These are phyloP conservation scores for Sarocladium brachiariae DNA, from an alignment of 2,329 filamentous ascomycete species.

Conservation along the genomic window DNA sequence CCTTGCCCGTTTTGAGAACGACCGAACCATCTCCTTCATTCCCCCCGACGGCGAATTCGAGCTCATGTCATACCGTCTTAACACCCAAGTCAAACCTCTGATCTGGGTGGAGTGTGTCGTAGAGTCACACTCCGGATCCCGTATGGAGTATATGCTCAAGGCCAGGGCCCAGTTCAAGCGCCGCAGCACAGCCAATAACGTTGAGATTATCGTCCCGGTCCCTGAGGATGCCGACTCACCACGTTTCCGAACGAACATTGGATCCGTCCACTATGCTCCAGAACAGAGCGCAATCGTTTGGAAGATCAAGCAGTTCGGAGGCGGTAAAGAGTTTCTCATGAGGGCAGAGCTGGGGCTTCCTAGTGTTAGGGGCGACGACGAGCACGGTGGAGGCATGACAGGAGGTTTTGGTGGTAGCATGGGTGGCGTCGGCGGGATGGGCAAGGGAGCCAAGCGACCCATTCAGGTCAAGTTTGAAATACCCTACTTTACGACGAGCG, in stretches of 20 bases:
- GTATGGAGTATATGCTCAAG: slow-evolving; percentile 99
- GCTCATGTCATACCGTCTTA: slow-evolving; percentile 97
- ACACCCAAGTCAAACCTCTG: slow-evolving; percentile 95
- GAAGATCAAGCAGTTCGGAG: slow-evolving; percentile 99
- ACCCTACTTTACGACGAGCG: slow-evolving; percentile 99
- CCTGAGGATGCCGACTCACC: slow-evolving; percentile 96
- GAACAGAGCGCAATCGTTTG: slow-evolving; percentile 97
- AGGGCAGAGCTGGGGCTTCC: slow-evolving; percentile 90
- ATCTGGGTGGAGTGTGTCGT: slow-evolving; percentile 99
- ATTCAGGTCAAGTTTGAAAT: slow-evolving; percentile 99
- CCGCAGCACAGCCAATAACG: slow-evolving; percentile 94
- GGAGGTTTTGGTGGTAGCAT: slow-evolving; percentile 95
- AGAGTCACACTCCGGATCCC: slow-evolving; percentile 87
- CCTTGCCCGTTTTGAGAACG: slow-evolving; percentile 93
- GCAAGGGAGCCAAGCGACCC: slow-evolving; percentile 84
- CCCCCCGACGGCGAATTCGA: slow-evolving; percentile 98
- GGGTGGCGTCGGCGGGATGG: slow-evolving; percentile 72
- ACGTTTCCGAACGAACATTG: slow-evolving; percentile 94
- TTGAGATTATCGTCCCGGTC: slow-evolving; percentile 94
- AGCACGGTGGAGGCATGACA: slow-evolving; percentile 94
- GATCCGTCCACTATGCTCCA: slow-evolving; percentile 92
- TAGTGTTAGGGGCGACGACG: slow-evolving; percentile 89
- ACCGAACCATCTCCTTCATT: slow-evolving; percentile 97
- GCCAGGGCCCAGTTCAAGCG: slow-evolving; percentile 97
- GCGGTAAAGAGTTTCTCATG: slow-evolving; percentile 98